A percentile compares a stretch with the other conserved stretches of the same genome.
These are phyloP conservation scores for Xylaria longipes DNA, from an alignment of 495 filamentous ascomycete genomes.

Conservation along the genomic window DNA sequence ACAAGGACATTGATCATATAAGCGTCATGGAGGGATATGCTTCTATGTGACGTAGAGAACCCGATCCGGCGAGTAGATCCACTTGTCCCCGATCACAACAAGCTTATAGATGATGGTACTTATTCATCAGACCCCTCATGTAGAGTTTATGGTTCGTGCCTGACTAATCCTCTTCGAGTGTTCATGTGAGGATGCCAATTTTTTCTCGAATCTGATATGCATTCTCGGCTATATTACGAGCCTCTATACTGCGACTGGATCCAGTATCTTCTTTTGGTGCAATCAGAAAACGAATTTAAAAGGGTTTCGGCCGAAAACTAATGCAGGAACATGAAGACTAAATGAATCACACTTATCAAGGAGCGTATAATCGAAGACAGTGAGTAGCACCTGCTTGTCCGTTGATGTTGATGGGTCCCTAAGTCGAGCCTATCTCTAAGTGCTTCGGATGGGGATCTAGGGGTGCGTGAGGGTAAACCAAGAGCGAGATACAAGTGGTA, in stretches of 20 bases:
- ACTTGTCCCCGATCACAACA: background rate
- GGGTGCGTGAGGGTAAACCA: background rate
- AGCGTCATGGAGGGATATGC: conserved; percentile 14
- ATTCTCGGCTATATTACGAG: background rate
- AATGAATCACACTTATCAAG: background rate
- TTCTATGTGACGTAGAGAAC: conserved; percentile 12
- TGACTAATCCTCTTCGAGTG: conserved; percentile 8
- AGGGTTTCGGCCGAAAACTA: background rate
- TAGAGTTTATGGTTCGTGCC: background rate
- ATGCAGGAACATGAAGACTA: background rate
- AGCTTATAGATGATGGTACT: background rate
- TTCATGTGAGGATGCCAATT: background rate
- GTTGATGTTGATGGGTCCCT: too few relatives aligned
- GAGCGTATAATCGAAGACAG: background rate
- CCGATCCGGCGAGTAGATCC: conserved; percentile 3
- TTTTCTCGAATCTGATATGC: background rate
- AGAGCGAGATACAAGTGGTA: background rate
- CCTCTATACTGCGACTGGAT: background rate
- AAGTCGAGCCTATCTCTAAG: too few relatives aligned
- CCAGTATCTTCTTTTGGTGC: background rate
- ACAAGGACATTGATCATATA: conserved; percentile 10
- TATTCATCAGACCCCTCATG: background rate
- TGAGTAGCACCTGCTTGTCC: too few relatives aligned
- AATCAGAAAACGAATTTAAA: background rate
- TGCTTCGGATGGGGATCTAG: background rate